phyloP scores from a whole-genome alignment of 805 yeast genomes.

The Kodamaea leandrae region DNA sequence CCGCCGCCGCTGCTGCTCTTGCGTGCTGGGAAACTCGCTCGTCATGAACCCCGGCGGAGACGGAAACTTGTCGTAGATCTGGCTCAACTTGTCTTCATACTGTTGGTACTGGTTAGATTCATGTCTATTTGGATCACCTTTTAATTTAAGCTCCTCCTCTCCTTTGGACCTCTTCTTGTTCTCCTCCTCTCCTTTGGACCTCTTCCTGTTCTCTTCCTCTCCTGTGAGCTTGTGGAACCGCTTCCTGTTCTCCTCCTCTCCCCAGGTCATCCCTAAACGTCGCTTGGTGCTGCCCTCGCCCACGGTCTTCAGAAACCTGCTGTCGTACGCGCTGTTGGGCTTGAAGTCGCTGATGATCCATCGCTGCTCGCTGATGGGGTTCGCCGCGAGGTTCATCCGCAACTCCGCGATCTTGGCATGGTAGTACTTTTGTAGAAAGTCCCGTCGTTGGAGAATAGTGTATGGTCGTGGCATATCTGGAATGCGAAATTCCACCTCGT shows the following conservation, averaged over 20 bases:
- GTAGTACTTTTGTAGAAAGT: constrained; percentile 26
- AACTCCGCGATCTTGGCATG: constrained; percentile 21
- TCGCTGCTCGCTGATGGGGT: constrained; percentile 36
- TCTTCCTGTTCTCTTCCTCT: constrained; percentile 15
- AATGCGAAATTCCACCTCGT: constrained; percentile 8
- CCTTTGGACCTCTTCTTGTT: constrained; percentile 13
- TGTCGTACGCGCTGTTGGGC: constrained; percentile 25
- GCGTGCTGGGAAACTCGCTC: constrained; percentile 37
- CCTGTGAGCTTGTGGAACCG: constrained; percentile 14
- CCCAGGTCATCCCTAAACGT: constrained; percentile 19
- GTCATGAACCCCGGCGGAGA: constrained; percentile 42
- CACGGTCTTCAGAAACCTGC: constrained; percentile 12
- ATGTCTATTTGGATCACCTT: constrained; percentile 15
- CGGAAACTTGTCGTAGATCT: constrained; percentile 36
- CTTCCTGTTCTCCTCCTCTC: constrained; percentile 17
- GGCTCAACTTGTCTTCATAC: constrained; percentile 24
- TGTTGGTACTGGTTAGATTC: too few relatives aligned
- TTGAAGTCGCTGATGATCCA: constrained; percentile 40
- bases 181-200: constrained; percentile 9
- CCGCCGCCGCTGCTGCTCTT: constrained; percentile 25
- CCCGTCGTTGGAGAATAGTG: constrained; percentile 35
- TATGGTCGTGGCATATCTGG: constrained; percentile 12
- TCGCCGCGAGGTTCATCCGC: constrained; percentile 24
- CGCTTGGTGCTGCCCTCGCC: constrained; percentile 6
- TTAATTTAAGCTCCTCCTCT: constrained; percentile 10